Evolutionary conservation across 1,284 basidiomycete species (phyloP), one percentile per base, ranked within the genome.

Genomic region (Lignosus rhinocerotis): DNA sequence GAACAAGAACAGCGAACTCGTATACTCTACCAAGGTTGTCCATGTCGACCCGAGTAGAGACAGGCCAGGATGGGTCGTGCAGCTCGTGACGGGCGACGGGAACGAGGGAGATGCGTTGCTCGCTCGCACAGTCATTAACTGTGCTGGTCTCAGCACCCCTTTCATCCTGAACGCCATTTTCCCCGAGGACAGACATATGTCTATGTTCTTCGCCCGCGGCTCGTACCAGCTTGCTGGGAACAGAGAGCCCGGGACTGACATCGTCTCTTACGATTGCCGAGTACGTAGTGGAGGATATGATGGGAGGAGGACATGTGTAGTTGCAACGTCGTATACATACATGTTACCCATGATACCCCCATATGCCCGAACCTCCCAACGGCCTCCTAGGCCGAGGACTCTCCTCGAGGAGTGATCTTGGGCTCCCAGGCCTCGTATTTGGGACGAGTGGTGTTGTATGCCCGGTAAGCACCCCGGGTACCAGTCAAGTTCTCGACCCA

Each of bases 401-500:
- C 50, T 32, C 69, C 73, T 33, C 92, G 83, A 30, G 81, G 62
- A 47, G 79, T 73, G 41, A 86, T 79, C 74, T 87, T 89, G 32
- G 94, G 92, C 63, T 93, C 81, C 95, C 96, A 98, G 12, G 87
- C 81, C 41, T 81, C 78, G 62, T 93, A 79, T 77, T 96, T 96
- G 17, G 92, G 90, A 47, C 80, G 82, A 34, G 80, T 87, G 3
- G 95, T 97, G 68, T 93, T 93, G 76, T 97, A 98, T 0, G 92
- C 77, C 67, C 85, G 88, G 80, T 89, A 97, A 11, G 91, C 92
- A 58, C 91, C 94, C 53, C 93, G 80, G 9, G 94, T 96, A 17
- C 95, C 95, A 17, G 94, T 97, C 68, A 97, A 70, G 73, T 93
- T 96, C 79, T 96, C 94, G 1, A 82, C 71, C 80, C 86, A 92